Conservation (phyloP, 371 early-diverging fungal genomes). For the Actinomucor elegans region DNA sequence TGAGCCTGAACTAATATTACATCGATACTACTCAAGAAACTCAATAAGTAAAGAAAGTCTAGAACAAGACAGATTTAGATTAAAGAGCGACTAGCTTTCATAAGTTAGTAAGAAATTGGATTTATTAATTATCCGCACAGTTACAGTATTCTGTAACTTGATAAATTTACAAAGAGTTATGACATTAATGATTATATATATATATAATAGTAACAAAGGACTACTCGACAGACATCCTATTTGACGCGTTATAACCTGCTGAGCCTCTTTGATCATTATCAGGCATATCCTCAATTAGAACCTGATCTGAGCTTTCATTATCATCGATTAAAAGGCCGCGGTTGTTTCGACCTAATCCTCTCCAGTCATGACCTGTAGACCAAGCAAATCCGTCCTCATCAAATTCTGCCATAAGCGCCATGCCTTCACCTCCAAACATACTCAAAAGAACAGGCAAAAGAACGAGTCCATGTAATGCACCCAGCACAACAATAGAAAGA, state of each 20-base stretch:
- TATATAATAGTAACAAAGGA: neutral
- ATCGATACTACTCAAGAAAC: no score
- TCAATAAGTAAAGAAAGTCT: no score
- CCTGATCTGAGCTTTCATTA: constrained; percentile 40
- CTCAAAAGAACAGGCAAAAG: constrained; percentile 67
- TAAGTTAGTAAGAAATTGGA: no score
- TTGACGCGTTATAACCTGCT: neutral
- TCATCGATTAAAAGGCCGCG: constrained; percentile 39
- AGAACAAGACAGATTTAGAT: no score
- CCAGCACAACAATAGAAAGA: constrained; percentile 66
- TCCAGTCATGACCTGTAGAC: constrained; percentile 27
- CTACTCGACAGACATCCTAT: constrained; percentile 12
- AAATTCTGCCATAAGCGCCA: constrained; percentile 45
- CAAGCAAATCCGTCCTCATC: constrained; percentile 56
- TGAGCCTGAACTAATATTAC: no score
- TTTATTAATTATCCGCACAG: no score
- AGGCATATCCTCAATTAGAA: constrained; percentile 42
- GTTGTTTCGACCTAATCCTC: constrained; percentile 11
- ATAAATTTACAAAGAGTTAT: no score
- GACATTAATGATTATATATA: no score
- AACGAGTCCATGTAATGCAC: constrained; percentile 71
- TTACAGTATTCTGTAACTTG: no score
- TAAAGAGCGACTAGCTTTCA: no score
- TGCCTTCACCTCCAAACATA: constrained; percentile 55
- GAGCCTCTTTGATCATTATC: constrained; percentile 3